Evolutionary conservation across 2,329 filamentous ascomycete species (phyloP).

Genomic region (Pyrenophora tritici-repentis): DNA sequence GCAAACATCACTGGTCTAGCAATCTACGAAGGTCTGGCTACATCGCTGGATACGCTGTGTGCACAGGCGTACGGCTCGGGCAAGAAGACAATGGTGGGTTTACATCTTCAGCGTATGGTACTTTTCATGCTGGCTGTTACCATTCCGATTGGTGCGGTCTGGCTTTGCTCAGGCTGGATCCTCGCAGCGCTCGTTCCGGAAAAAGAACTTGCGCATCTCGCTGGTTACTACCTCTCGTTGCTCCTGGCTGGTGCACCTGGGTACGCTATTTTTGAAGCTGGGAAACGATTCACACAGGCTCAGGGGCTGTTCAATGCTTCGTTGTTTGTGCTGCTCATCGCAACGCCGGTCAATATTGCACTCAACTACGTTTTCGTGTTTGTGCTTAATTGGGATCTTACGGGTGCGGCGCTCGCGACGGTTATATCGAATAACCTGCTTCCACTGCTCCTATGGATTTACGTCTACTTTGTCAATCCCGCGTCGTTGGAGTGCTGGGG

Average conservation of each 20-base stretch:
- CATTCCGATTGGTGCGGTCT: slow-evolving; percentile 56
- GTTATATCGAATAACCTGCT: slow-evolving; percentile 57
- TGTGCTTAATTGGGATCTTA: slow-evolving; percentile 52
- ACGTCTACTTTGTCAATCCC: slow-evolving; percentile 50
- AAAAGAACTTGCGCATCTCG: slow-evolving; percentile 54
- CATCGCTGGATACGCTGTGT: slow-evolving; percentile 58
- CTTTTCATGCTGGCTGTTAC: slow-evolving; percentile 55
- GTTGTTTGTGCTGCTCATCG: slow-evolving; percentile 54
- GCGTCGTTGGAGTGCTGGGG: slow-evolving; percentile 65
- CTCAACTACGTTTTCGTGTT: slow-evolving; percentile 58
- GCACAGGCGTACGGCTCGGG: slow-evolving; percentile 59
- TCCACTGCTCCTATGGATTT: slow-evolving; percentile 54
- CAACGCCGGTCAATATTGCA: slow-evolving; percentile 55
- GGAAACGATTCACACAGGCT: slow-evolving; percentile 61
- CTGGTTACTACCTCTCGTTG: slow-evolving; percentile 56
- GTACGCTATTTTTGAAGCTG: slow-evolving; percentile 60
- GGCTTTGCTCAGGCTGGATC: slow-evolving; percentile 56
- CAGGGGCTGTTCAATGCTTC: slow-evolving; percentile 60
- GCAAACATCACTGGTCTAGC: slow-evolving; percentile 61
- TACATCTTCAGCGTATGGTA: slow-evolving; percentile 60
- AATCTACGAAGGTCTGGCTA: slow-evolving; percentile 58
- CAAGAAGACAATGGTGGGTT: slow-evolving; percentile 54
- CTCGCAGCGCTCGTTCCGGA: slow-evolving; percentile 55
- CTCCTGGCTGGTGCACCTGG: slow-evolving; percentile 58
- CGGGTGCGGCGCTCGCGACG: slow-evolving; percentile 57